phyloP scores from a whole-genome alignment of 129 eudicot genomes.

The Tagetes patula region DNA sequence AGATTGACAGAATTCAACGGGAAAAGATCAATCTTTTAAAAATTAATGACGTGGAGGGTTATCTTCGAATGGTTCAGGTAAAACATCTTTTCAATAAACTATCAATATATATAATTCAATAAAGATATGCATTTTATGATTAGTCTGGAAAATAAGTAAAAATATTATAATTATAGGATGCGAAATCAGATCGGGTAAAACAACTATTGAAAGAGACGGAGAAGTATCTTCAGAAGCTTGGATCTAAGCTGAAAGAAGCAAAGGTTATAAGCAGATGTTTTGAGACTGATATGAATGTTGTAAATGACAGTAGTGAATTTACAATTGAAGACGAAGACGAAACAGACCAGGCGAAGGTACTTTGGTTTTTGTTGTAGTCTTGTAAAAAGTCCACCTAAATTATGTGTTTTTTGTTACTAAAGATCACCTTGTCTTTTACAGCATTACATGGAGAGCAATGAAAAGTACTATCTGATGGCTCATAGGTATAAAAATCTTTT shows the following conservation, averaged over 20 bases:
- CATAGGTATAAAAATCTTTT: slow-evolving; percentile 62
- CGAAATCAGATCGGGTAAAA: slow-evolving; percentile 92
- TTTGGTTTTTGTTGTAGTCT: slow-evolving; percentile 5
- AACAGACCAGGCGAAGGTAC: slow-evolving; percentile 95
- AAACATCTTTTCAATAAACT: slow-evolving; percentile 19
- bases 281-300: slow-evolving; percentile 63
- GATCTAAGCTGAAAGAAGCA: slow-evolving; percentile 84
- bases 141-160: slow-evolving; percentile 1
- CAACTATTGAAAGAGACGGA: slow-evolving; percentile 94
- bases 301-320: slow-evolving; percentile 56
- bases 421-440: slow-evolving; percentile 37
- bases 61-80: slow-evolving; percentile 99
- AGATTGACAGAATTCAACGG: slow-evolving; percentile 94
- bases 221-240: slow-evolving; percentile 91
- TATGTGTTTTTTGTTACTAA: slow-evolving; percentile 21
- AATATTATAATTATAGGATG: slow-evolving; percentile 55
- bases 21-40: slow-evolving; percentile 92
- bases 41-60: slow-evolving; percentile 97
- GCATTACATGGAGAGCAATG: slow-evolving; percentile 98
- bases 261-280: slow-evolving; percentile 63
- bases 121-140: slow-evolving; percentile 8
- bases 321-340: slow-evolving; percentile 77
- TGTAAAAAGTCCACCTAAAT: slow-evolving; percentile 5
- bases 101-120: slow-evolving; percentile 1
- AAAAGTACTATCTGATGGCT: slow-evolving; percentile 95